phyloP scores from a whole-genome alignment of 352 stramenopile species.

The Phytophthora chlamydospora region DNA sequence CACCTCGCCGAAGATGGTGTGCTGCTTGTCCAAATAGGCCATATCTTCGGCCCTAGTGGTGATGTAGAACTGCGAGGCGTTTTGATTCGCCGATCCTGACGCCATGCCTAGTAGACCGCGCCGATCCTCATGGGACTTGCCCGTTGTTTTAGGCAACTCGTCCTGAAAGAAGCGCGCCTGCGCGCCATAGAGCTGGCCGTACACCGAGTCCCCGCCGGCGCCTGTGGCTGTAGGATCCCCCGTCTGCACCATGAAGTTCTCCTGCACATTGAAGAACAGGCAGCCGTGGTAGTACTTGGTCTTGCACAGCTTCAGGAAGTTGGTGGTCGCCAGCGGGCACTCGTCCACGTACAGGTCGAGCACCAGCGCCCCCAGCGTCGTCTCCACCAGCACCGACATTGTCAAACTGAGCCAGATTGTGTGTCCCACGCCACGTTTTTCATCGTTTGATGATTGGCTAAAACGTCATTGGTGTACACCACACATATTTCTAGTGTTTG shows the following conservation, averaged over 20 bases:
- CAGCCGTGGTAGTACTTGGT: conserved; percentile 94
- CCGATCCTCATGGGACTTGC: conserved; percentile 57
- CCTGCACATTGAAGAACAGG: conserved; percentile 97
- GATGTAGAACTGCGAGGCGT: conserved; percentile 97
- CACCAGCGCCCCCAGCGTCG: conserved; percentile 89
- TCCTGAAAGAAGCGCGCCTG: conserved; percentile 83
- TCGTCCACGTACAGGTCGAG: conserved; percentile 92
- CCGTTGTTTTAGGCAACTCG: conserved; percentile 51
- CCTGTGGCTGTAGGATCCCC: conserved; percentile 94
- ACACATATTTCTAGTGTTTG: background rate
- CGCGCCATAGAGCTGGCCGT: conserved; percentile 91
- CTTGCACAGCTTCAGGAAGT: conserved; percentile 97
- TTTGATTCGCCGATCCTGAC: conserved; percentile 75
- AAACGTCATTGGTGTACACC: background rate
- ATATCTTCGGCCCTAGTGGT: conserved; percentile 92
- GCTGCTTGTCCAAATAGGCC: conserved; percentile 90
- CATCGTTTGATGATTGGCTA: conserved; percentile 6
- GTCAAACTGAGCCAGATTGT: background rate
- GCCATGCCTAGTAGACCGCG: conserved; percentile 87
- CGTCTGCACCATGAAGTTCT: conserved; percentile 94
- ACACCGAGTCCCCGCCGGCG: conserved; percentile 94
- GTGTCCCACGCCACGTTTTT: no score
- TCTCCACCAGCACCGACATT: conserved; percentile 96
- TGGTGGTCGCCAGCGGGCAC: conserved; percentile 83
- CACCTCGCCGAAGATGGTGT: conserved; percentile 93